phyloP scores from a whole-genome alignment of 164 flowering plant genomes.

The Macadamia integrifolia region DNA sequence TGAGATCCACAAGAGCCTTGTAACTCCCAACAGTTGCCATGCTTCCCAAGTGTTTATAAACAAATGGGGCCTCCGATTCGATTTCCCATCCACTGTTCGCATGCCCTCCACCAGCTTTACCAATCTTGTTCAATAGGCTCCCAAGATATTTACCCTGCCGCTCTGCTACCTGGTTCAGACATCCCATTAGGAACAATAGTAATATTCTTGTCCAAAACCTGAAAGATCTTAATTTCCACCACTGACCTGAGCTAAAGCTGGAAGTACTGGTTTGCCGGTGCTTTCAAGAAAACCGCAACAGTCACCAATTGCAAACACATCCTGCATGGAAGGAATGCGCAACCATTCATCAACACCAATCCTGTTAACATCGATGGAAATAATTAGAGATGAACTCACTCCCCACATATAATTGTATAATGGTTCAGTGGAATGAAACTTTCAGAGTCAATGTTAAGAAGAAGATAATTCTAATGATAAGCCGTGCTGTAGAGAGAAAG shows the following conservation, averaged over 20 bases:
- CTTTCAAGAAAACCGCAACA: conserved; percentile 90
- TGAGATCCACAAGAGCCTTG: conserved; percentile 95
- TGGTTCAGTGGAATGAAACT: neutral
- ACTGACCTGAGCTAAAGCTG: conserved; percentile 91
- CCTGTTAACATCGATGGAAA: conserved; percentile 34
- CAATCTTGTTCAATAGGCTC: conserved; percentile 50
- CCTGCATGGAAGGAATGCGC: conserved; percentile 75
- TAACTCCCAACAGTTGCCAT: conserved; percentile 94
- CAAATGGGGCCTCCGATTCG: conserved; percentile 64
- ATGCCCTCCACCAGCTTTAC: conserved; percentile 70
- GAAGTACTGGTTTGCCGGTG: conserved; percentile 81
- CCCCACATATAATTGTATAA: neutral
- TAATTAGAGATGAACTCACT: neutral
- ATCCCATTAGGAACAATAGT: neutral
- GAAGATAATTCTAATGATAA: neutral
- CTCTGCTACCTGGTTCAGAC: conserved; percentile 74
- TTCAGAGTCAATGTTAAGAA: neutral
- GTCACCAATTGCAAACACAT: conserved; percentile 87
- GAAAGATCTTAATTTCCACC: neutral
- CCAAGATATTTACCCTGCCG: conserved; percentile 88
- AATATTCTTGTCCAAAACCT: neutral
- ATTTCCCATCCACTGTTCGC: conserved; percentile 53
- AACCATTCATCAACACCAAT: conserved; percentile 95
- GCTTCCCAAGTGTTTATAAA: conserved; percentile 89
- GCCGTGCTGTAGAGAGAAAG: neutral